Conservation (phyloP, 345 rosid genomes). For the Toxicodendron radicans region DNA sequence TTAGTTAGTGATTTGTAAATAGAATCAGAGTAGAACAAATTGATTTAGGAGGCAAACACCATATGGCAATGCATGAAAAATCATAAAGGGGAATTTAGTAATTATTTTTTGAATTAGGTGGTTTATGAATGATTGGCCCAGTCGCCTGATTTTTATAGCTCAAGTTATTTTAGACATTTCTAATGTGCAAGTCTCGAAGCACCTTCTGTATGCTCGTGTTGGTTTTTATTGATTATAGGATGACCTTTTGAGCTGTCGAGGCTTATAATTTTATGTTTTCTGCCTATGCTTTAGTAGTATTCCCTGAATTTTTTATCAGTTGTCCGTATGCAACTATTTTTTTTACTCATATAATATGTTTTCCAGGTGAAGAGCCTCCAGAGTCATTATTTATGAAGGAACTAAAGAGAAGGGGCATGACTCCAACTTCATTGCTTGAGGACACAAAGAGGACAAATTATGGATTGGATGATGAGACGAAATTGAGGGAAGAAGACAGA, state of each 20-base stretch:
- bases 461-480: slow-evolving; percentile 54
- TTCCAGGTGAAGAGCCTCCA: slow-evolving; percentile 85
- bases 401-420: slow-evolving; percentile 87
- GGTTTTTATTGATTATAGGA: not conserved
- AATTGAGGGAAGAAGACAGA: slow-evolving; percentile 48
- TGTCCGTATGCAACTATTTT: not conserved
- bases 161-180: not conserved
- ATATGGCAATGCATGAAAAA: not conserved
- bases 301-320: not conserved
- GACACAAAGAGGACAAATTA: slow-evolving; percentile 42
- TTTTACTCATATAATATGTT: slow-evolving; percentile 15
- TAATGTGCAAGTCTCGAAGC: not conserved
- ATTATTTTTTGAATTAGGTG: not conserved
- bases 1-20: not conserved
- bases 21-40: not conserved
- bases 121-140: not conserved
- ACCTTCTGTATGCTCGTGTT: not conserved
- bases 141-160: not conserved
- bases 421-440: slow-evolving; percentile 81
- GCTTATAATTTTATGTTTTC: not conserved
- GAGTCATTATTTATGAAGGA: slow-evolving; percentile 97
- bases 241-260: not conserved
- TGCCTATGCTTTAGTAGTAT: not conserved
- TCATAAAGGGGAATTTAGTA: not conserved
- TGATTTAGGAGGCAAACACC: not conserved